Conservation (phyloP, 495 filamentous ascomycete species). For the Daldinia caldariorum region DNA sequence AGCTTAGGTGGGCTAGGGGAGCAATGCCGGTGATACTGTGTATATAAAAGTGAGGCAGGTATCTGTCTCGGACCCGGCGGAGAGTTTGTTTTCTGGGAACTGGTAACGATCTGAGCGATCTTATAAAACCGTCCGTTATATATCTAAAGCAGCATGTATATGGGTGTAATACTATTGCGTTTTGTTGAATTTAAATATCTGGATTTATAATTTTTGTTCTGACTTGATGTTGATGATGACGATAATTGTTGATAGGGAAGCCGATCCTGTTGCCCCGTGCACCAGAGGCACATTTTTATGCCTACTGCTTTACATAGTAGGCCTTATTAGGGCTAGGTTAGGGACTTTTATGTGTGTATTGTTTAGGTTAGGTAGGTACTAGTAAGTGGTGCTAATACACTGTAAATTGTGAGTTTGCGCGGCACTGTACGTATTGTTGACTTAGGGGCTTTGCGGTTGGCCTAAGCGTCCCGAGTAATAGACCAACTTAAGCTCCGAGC, state of each 20-base stretch:
- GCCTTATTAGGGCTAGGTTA: conserved; percentile 6
- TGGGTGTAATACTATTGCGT: not conserved
- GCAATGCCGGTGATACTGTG: conserved; percentile 1
- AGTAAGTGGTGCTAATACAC: not conserved
- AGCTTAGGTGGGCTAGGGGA: conserved; percentile 6
- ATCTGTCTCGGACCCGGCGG: conserved; percentile 2
- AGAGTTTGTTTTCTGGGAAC: not conserved
- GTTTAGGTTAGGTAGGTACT: no score
- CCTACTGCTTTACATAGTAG: not conserved
- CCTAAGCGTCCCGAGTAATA: conserved; percentile 20
- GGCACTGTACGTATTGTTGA: conserved; percentile 20
- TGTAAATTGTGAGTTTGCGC: not conserved
- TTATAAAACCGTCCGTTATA: no score
- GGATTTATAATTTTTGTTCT: not conserved
- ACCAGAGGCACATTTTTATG: conserved; percentile 33
- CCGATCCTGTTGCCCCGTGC: conserved; percentile 34
- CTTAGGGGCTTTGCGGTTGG: conserved; percentile 24
- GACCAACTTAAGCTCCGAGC: conserved; percentile 36
- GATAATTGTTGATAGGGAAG: not conserved
- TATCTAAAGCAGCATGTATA: not conserved
- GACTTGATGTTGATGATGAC: conserved; percentile 10
- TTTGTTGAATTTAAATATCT: no score
- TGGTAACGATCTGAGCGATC: not conserved
- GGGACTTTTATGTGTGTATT: not conserved
- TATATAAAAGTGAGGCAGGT: conserved; percentile 4